These are phyloP conservation scores for Phytophthora hybrid DNA, from an alignment of 352 stramenopile species.

Conservation along the genomic window DNA sequence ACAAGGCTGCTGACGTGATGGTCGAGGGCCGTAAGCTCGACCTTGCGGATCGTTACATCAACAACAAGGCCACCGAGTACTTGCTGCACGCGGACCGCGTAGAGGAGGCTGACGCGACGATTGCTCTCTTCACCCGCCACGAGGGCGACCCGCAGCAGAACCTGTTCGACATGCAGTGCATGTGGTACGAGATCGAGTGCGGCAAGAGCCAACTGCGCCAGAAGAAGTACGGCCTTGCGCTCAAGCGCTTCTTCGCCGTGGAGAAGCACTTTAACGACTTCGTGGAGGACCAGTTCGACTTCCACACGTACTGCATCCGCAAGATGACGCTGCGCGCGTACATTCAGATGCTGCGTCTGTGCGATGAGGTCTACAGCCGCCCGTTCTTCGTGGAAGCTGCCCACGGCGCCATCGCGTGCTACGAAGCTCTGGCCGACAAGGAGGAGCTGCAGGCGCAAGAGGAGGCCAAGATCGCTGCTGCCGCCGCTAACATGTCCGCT, in stretches of 20 bases:
- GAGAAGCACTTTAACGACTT: constrained; percentile 99
- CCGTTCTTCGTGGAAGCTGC: constrained; percentile 91
- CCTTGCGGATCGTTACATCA: constrained; percentile 98
- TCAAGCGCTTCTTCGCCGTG: constrained; percentile 96
- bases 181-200: constrained; percentile 98
- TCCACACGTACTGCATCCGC: constrained; percentile 98
- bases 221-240: constrained; percentile 78
- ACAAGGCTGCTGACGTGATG: constrained; percentile 91
- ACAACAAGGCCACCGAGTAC: constrained; percentile 99
- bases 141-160: constrained; percentile 97
- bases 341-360: constrained; percentile 94
- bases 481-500: constrained; percentile 90
- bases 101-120: constrained; percentile 93
- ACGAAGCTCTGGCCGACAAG: constrained; percentile 89
- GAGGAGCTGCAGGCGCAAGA: constrained; percentile 49
- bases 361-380: constrained; percentile 93
- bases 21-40: constrained; percentile 95
- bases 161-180: constrained; percentile 99
- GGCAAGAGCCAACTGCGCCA: constrained; percentile 69
- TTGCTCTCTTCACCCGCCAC: constrained; percentile 97
- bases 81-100: constrained; percentile 94
- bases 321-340: constrained; percentile 98
- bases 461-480: constrained; percentile 40
- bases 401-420: constrained; percentile 90
- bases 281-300: constrained; percentile 99